phyloP scores from a whole-genome alignment of 139 green algal genomes.

The Diplosphaera chodatii region DNA sequence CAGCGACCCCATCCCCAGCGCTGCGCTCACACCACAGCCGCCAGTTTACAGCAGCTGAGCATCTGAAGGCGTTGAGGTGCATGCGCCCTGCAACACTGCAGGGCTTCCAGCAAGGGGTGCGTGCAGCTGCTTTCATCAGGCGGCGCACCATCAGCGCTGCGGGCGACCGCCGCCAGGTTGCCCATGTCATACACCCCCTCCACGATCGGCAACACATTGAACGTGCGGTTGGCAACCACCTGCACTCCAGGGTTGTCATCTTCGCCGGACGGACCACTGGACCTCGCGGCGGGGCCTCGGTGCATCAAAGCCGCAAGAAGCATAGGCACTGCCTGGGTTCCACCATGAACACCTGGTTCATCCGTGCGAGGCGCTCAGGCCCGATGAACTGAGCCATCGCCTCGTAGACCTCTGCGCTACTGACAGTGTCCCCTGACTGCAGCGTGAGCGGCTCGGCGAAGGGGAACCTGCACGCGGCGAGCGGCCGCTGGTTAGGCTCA shows the following conservation, averaged over 20 bases:
- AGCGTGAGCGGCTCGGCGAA: neutral
- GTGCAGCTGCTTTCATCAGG: neutral
- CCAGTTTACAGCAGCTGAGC: neutral
- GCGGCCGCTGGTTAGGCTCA: too few species aligned
- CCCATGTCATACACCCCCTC: constrained; percentile 67
- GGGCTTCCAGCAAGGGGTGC: neutral
- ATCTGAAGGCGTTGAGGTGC: neutral
- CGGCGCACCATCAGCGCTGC: constrained; percentile 56
- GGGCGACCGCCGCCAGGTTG: constrained; percentile 66
- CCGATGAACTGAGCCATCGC: neutral
- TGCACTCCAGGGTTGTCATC: neutral
- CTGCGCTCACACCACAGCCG: constrained; percentile 16
- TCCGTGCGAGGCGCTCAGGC: neutral
- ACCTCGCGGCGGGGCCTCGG: neutral
- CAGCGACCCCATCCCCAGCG: constrained; percentile 56
- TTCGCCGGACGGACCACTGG: neutral
- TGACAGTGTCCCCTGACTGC: neutral
- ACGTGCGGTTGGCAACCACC: constrained; percentile 21
- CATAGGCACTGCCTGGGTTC: too few species aligned
- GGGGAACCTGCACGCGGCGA: neutral
- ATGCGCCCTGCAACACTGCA: too few species aligned
- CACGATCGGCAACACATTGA: constrained; percentile 44
- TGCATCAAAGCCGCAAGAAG: neutral
- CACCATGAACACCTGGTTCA: neutral
- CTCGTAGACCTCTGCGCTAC: neutral